Evolutionary conservation across 768 basidiomycete species (phyloP).

Genomic region (Suillus decipiens): DNA sequence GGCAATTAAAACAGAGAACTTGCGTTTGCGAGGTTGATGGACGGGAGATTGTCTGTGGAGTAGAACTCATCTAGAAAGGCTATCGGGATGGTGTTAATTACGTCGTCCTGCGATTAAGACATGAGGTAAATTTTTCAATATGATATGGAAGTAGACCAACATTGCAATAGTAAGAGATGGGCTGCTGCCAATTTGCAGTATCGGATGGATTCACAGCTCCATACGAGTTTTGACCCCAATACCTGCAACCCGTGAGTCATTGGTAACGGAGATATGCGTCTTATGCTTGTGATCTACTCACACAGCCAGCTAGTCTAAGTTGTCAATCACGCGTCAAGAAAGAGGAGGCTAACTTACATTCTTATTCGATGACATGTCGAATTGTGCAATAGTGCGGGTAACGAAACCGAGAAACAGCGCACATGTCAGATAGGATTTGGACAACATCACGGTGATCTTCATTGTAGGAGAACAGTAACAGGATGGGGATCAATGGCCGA

Average conservation of each 20-base stretch:
- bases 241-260: conserved; percentile 20
- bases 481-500: conserved; percentile 3
- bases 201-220: conserved; percentile 34
- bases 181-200: conserved; percentile 34
- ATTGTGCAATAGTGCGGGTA: conserved; percentile 13
- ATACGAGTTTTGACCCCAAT: conserved; percentile 42
- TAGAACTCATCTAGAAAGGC: conserved; percentile 66
- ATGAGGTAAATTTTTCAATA: not conserved
- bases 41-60: conserved; percentile 56
- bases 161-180: conserved; percentile 35
- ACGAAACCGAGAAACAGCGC: not conserved
- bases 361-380: conserved; percentile 27
- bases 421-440: conserved; percentile 11
- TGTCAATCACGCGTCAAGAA: not conserved
- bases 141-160: conserved; percentile 13
- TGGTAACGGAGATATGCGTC: not conserved
- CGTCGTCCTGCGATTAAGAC: conserved; percentile 43
- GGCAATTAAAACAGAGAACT: conserved; percentile 12
- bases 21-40: conserved; percentile 63
- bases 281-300: conserved; percentile 10
- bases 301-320: conserved; percentile 26
- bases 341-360: conserved; percentile 21
- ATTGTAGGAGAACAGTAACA: not conserved
- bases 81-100: conserved; percentile 59
- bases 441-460: not conserved